Evolutionary conservation across 1,284 basidiomycete genomes (phyloP).

Genomic region (Grifola frondosa): DNA sequence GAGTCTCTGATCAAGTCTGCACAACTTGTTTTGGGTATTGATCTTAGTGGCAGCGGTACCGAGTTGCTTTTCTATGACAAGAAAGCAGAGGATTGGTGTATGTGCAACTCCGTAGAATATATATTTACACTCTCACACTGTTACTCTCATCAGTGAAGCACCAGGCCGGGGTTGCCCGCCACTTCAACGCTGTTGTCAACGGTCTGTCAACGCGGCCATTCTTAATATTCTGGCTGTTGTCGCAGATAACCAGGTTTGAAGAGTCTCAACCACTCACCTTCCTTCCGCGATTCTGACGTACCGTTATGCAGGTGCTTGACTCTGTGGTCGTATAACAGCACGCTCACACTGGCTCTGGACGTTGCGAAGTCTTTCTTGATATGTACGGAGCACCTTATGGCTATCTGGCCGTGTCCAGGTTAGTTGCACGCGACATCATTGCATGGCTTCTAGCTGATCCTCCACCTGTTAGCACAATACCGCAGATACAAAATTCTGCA

Average conservation of each 20-base stretch:
- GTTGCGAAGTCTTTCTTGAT: conserved; percentile 58
- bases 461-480: no score
- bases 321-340: conserved; percentile 60
- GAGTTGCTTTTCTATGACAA: conserved; percentile 52
- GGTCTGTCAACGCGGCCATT: conserved; percentile 55
- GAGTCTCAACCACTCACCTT: not conserved
- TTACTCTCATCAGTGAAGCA: conserved; percentile 43
- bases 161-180: conserved; percentile 54
- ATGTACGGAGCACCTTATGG: conserved; percentile 61
- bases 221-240: conserved; percentile 75
- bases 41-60: conserved; percentile 41
- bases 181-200: conserved; percentile 57
- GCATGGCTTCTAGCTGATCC: no score
- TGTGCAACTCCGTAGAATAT: conserved; percentile 37
- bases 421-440: no score
- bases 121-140: conserved; percentile 10
- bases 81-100: conserved; percentile 73
- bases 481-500: no score
- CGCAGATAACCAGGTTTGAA: conserved; percentile 58
- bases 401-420: conserved; percentile 67
- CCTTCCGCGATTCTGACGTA: conserved; percentile 5
- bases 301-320: conserved; percentile 46
- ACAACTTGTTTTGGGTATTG: conserved; percentile 1
- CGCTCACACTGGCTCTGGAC: conserved; percentile 59
- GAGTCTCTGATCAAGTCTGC: conserved; percentile 27